Conservation (phyloP, 2,329 filamentous ascomycete genomes). For the Emmonsia crescens region DNA sequence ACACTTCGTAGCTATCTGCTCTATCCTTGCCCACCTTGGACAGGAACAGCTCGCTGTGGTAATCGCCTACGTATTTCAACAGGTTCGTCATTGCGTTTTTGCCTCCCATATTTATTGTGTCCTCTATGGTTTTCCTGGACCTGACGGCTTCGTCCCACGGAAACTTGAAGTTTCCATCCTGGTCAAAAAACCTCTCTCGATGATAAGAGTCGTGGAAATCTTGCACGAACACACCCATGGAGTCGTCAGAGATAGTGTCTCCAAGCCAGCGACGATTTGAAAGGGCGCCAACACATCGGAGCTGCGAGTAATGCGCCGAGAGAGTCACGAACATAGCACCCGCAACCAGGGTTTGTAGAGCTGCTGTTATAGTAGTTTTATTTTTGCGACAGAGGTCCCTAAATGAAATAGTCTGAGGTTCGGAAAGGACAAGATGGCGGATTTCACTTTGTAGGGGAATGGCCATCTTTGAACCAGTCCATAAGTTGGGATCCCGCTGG, state of each 20-base stretch:
- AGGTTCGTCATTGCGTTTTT: constrained; percentile 27
- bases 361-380: constrained; percentile 32
- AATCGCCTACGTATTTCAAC: constrained; percentile 32
- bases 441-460: constrained; percentile 18
- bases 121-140: constrained; percentile 22
- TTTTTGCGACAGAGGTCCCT: constrained; percentile 26
- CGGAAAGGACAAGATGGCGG: constrained; percentile 24
- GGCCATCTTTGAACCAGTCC: constrained; percentile 25
- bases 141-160: constrained; percentile 26
- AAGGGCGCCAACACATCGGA: constrained; percentile 27
- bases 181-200: constrained; percentile 13
- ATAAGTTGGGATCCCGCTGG: constrained; percentile 20
- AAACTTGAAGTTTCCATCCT: constrained; percentile 13
- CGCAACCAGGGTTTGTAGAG: constrained; percentile 30
- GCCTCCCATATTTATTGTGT: constrained; percentile 18
- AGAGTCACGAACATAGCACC: constrained; percentile 27
- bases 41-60: constrained; percentile 26
- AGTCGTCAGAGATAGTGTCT: constrained; percentile 24
- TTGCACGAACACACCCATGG: constrained; percentile 30
- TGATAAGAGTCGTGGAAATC: constrained; percentile 23
- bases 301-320: constrained; percentile 18
- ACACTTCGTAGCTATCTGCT: constrained; percentile 33
- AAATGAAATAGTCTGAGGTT: constrained; percentile 20
- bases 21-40: constrained; percentile 31
- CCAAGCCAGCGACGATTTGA: constrained; percentile 29